Percentiles rank a stretch among this genome's conserved stretches.
Conservation (phyloP, 2,329 filamentous ascomycete species). For the Trichoderma breve region DNA sequence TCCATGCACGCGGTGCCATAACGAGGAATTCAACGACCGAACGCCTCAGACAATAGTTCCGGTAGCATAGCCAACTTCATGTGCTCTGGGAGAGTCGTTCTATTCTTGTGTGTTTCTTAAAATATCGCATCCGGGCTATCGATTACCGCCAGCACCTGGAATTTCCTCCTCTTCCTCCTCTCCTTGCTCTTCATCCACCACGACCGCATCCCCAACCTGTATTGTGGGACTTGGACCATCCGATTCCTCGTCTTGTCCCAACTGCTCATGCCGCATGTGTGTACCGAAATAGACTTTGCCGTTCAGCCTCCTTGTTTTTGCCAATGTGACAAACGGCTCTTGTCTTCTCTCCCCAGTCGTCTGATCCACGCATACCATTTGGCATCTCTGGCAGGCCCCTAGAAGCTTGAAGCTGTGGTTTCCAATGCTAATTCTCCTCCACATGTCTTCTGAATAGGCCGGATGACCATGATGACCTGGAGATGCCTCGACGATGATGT, state of each 20-base stretch:
- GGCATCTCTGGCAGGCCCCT: conserved; percentile 82
- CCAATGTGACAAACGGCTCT: conserved; percentile 85
- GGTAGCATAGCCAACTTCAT: neutral
- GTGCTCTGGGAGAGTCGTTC: neutral
- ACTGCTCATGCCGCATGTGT: conserved; percentile 61
- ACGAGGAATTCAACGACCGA: neutral
- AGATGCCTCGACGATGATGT: conserved; percentile 67
- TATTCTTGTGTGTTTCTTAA: neutral
- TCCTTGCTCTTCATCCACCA: neutral
- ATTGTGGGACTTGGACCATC: conserved; percentile 41
- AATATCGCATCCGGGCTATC: neutral
- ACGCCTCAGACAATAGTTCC: neutral
- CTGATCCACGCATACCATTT: conserved; percentile 96
- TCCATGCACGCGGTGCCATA: neutral
- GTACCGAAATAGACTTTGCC: conserved; percentile 89
- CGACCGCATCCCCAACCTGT: conserved; percentile 48
- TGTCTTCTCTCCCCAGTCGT: conserved; percentile 71
- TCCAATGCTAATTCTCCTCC: conserved; percentile 68
- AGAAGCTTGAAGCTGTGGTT: conserved; percentile 65
- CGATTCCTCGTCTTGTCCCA: conserved; percentile 10
- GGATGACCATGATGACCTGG: conserved; percentile 41
- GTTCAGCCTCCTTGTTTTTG: conserved; percentile 78
- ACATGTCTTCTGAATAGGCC: conserved; percentile 77
- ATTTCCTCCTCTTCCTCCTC: neutral
- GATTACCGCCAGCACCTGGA: neutral